phyloP scores from a whole-genome alignment of 2,329 filamentous ascomycete species.

The Xylariomycetidae sp. region DNA sequence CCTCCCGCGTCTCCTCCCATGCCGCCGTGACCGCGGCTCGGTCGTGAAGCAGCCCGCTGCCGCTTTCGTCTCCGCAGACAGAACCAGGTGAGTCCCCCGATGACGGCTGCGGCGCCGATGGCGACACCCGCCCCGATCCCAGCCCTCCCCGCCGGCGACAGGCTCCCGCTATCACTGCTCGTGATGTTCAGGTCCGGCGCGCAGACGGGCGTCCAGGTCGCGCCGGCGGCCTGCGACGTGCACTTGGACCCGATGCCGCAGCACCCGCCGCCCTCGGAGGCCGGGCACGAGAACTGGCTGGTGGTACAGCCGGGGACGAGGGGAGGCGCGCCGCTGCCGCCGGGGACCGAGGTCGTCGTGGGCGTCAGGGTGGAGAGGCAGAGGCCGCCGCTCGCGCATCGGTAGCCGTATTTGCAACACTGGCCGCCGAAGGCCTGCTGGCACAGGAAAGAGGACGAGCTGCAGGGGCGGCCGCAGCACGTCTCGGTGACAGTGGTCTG shows the following conservation, averaged over 20 bases:
- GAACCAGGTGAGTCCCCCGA: slow-evolving; percentile 42
- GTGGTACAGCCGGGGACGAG: slow-evolving; percentile 40
- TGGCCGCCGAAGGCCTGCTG: slow-evolving; percentile 37
- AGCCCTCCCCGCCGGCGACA: slow-evolving; percentile 46
- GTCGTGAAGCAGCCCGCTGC: slow-evolving; percentile 11
- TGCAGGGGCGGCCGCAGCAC: slow-evolving; percentile 22
- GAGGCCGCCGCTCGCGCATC: slow-evolving; percentile 32
- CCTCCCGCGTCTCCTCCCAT: neutral
- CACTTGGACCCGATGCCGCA: slow-evolving; percentile 38
- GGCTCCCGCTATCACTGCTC: slow-evolving; percentile 7
- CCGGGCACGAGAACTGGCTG: slow-evolving; percentile 37
- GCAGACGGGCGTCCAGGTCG: slow-evolving; percentile 29
- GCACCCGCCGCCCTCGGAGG: slow-evolving; percentile 42
- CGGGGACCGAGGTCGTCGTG: slow-evolving; percentile 15
- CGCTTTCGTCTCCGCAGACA: slow-evolving; percentile 36
- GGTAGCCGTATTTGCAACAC: slow-evolving; percentile 44
- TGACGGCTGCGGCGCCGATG: slow-evolving; percentile 35
- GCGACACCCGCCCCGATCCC: slow-evolving; percentile 53
- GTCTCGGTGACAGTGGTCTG: slow-evolving; percentile 4
- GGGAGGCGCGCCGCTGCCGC: slow-evolving; percentile 30
- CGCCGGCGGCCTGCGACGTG: slow-evolving; percentile 32
- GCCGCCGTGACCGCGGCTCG: neutral
- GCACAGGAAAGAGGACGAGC: slow-evolving; percentile 37
- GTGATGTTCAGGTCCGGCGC: slow-evolving; percentile 24
- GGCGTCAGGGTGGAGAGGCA: slow-evolving; percentile 29